phyloP scores from a whole-genome alignment of 2,329 filamentous ascomycete genomes.

The Monosporascus ibericus region DNA sequence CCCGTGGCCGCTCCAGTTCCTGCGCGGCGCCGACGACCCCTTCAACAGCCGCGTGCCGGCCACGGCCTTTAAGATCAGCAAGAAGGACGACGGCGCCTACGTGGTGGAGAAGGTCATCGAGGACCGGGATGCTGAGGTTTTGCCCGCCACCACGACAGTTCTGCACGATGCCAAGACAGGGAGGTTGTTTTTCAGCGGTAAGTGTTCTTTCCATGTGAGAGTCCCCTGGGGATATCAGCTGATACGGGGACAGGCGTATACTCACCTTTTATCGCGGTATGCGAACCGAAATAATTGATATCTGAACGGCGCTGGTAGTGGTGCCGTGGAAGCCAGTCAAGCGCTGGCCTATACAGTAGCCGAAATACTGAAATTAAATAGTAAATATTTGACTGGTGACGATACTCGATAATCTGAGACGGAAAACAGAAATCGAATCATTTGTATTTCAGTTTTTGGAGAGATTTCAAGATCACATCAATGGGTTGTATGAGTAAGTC shows the following conservation, averaged over 20 bases:
- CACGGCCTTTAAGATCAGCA: conserved; percentile 17
- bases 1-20: conserved; percentile 9
- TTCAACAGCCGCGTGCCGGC: conserved; percentile 7
- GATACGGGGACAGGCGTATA: background rate
- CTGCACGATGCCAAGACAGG: conserved; percentile 23
- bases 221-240: background rate
- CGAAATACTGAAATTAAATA: no score
- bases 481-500: no score
- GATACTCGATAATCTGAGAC: no score
- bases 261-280: background rate
- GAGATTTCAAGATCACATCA: no score
- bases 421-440: no score
- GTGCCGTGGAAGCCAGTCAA: no score
- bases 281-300: background rate
- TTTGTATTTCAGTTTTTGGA: no score
- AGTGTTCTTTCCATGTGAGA: conserved; percentile 2
- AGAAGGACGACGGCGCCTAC: conserved; percentile 7
- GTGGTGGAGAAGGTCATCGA: conserved; percentile 21
- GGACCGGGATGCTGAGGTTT: conserved; percentile 17
- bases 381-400: no score
- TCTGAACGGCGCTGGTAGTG: no score
- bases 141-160: conserved; percentile 18
- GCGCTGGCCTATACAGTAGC: no score
- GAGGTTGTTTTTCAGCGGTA: conserved; percentile 21
- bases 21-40: conserved; percentile 12